Base-by-base conservation (phyloP, 2,329 filamentous ascomycete species). In the Colletotrichum tropicale region DNA sequence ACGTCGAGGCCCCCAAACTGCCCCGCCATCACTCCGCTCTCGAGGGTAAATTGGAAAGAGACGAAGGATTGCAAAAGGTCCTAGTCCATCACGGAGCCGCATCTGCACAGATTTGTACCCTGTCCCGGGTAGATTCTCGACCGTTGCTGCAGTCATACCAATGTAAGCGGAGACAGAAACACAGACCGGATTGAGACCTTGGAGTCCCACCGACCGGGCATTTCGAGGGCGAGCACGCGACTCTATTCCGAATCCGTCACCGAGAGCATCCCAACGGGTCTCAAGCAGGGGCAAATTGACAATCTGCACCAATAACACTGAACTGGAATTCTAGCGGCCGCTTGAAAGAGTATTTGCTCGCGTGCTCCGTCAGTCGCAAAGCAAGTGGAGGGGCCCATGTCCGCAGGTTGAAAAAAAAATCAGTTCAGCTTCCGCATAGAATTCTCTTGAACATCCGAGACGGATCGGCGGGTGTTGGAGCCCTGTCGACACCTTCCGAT, bases 191-290 rank as follows among this genome's bases (percentile, higher is more conserved):
- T 58, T 65, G 70, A 58, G 61, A 60, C 66, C 66, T 60, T 30
- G 43, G 55, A 67, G 70, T 72, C 58, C 73, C 64, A 68, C 73
- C 30, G 6, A 28, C 56, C 26, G 26, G 56, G 69, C 55, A 72
- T 28, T 64, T 30, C 32, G 21, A 66, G 12, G 10, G 30, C 24
- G 34, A 55, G 64, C 73, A 60, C 73, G 56, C 73, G 70, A 75
- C 34, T 43, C 73, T 60, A 68, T 60, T 43, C 64, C 64, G 21
- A 15, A 73, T 75, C 5, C 70, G 64, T 73, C 64, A 73, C 64
- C 70, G 69, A 73, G 58, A 38, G 43, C 69, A 18, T 30, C 28
- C 28, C 15, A 18, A 62, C 36, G 16, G 24, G n/a, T n/a, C 52
- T 21, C 8, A 28, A 58, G 15, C 32, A 34, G 8, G 38, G 36